Conservation (phyloP, 805 yeast species). For the Zygosaccharomyces siamensis region DNA sequence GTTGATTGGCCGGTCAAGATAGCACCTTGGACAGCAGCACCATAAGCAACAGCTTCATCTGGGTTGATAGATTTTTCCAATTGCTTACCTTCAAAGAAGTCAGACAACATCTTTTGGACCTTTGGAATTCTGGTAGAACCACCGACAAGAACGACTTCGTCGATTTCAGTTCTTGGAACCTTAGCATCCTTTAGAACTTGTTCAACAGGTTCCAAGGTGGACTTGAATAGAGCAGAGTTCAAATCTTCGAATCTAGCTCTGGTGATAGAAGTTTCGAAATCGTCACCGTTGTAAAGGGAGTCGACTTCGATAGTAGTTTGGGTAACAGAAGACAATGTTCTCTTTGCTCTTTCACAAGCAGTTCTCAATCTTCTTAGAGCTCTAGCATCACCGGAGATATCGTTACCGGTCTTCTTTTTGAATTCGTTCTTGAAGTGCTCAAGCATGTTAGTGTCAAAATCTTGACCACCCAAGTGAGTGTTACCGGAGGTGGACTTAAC, state of each 20-base stretch:
- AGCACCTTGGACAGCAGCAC: slow-evolving; percentile 99
- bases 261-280: slow-evolving; percentile 87
- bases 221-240: slow-evolving; percentile 87
- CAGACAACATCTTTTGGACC: slow-evolving; percentile 90
- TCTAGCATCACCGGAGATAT: slow-evolving; percentile 85
- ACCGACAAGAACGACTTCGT: slow-evolving; percentile 96
- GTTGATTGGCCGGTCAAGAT: slow-evolving; percentile 90
- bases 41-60: slow-evolving; percentile 98
- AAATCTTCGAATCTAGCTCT: slow-evolving; percentile 98
- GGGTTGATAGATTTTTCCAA: slow-evolving; percentile 97
- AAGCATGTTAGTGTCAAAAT: slow-evolving; percentile 93
- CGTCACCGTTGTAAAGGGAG: slow-evolving; percentile 92
- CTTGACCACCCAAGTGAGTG: slow-evolving; percentile 99
- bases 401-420: slow-evolving; percentile 91
- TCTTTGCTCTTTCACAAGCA: slow-evolving; percentile 98
- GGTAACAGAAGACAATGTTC: slow-evolving; percentile 93
- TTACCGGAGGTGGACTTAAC: slow-evolving; percentile 99
- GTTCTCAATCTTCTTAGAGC: slow-evolving; percentile 98
- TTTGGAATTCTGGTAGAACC: slow-evolving; percentile 99
- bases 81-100: slow-evolving; percentile 95
- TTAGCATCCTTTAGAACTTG: slow-evolving; percentile 91
- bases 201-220: slow-evolving; percentile 91
- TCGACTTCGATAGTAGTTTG: slow-evolving; percentile 96
- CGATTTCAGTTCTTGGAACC: slow-evolving; percentile 75
- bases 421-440: slow-evolving; percentile 90